Percentiles rank a stretch among this genome's conserved stretches.
phyloP scores from a whole-genome alignment of 2,329 filamentous ascomycete species.

The Aspergillus intermedius region DNA sequence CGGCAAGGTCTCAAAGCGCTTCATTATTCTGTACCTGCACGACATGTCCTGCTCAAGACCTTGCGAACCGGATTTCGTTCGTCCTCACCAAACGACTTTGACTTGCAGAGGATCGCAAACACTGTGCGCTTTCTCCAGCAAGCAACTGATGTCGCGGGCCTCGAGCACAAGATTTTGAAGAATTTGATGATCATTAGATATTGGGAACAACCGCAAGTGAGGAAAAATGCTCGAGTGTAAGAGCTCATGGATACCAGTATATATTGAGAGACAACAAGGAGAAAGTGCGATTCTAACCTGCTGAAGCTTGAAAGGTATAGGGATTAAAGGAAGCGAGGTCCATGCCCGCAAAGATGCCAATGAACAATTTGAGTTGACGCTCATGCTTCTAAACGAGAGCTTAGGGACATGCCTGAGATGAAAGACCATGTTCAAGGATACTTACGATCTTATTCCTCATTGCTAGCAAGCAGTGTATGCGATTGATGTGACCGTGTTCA shows the following conservation, averaged over 20 bases:
- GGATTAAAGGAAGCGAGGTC: conserved; percentile 19
- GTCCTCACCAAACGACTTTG: conserved; percentile 29
- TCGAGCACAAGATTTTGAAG: conserved; percentile 44
- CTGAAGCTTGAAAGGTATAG: conserved; percentile 23
- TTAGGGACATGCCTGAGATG: conserved; percentile 39
- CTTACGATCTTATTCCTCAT: neutral
- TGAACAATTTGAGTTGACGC: conserved; percentile 39
- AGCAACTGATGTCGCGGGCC: conserved; percentile 32
- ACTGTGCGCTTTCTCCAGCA: conserved; percentile 41
- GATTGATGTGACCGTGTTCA: no score
- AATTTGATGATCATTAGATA: conserved; percentile 40
- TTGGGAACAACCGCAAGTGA: conserved; percentile 32
- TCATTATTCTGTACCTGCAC: conserved; percentile 52
- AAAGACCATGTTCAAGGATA: conserved; percentile 11
- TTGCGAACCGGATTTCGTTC: conserved; percentile 39
- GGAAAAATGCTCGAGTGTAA: conserved; percentile 27
- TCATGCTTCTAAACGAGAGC: conserved; percentile 44
- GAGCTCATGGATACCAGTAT: conserved; percentile 5
- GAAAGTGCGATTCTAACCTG: conserved; percentile 13
- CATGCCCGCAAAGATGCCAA: conserved; percentile 29
- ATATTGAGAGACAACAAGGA: conserved; percentile 6
- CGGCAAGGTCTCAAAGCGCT: conserved; percentile 49
- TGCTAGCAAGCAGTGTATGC: no score
- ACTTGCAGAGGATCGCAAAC: conserved; percentile 36
- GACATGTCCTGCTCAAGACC: conserved; percentile 46